Conservation (phyloP, 1,284 basidiomycete species). For the Gymnopus androsaceus region DNA sequence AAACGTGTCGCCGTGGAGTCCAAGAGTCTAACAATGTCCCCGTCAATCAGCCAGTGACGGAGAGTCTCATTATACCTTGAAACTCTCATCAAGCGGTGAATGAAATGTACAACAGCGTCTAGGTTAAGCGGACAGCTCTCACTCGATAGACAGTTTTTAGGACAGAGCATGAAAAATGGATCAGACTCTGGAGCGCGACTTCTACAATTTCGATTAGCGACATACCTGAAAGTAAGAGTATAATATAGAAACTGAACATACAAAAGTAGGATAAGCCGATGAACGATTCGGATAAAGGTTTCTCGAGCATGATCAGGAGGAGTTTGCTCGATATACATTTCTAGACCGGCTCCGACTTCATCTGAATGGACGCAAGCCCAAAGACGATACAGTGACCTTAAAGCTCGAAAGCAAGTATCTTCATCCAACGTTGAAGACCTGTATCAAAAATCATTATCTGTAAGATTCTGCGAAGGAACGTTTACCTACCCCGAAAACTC, state of each 20-base stretch:
- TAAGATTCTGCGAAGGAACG: not conserved
- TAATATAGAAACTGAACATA: not conserved
- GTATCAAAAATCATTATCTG: not conserved
- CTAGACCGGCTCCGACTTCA: not conserved
- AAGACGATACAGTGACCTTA: constrained; percentile 1
- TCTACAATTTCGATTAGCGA: not conserved
- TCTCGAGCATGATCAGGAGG: not conserved
- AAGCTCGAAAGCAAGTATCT: constrained; percentile 1
- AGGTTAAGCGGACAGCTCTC: not conserved
- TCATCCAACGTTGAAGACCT: constrained; percentile 1
- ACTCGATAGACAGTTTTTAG: not conserved
- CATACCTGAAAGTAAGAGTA: too few relatives aligned
- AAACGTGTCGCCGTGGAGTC: too few relatives aligned
- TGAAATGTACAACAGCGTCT: not conserved
- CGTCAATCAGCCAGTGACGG: too few relatives aligned
- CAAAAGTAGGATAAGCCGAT: not conserved
- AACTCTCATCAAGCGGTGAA: too few relatives aligned
- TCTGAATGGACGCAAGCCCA: not conserved
- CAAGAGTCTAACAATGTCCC: too few relatives aligned
- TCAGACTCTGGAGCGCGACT: too few relatives aligned
- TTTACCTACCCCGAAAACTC: constrained; percentile 11
- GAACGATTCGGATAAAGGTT: not conserved
- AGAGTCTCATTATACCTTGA: too few relatives aligned
- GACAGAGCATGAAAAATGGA: not conserved
- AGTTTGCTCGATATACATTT: constrained; percentile 1